These are phyloP conservation scores for Metschnikowia santaceciliae DNA, from an alignment of 805 yeast genomes.

Conservation along the genomic window DNA sequence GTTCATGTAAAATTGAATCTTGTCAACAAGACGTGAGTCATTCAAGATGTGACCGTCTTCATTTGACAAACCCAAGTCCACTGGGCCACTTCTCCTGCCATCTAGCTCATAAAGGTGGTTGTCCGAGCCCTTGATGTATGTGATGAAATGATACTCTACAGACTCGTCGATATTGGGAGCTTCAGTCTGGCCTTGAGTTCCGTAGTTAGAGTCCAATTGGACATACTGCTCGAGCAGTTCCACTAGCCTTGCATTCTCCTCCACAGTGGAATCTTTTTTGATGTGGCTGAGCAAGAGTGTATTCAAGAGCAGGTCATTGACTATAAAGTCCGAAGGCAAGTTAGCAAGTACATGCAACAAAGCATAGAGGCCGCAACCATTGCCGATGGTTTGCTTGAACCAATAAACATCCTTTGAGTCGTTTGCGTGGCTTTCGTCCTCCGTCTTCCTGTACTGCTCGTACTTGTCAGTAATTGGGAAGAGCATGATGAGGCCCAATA, in stretches of 20 bases:
- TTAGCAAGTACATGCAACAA: conserved; percentile 58
- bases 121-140: conserved; percentile 56
- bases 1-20: conserved; percentile 65
- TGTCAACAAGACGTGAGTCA: conserved; percentile 45
- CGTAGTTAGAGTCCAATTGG: conserved; percentile 41
- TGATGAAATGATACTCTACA: conserved; percentile 68
- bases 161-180: conserved; percentile 57
- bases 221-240: conserved; percentile 42
- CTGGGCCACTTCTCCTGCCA: conserved; percentile 80
- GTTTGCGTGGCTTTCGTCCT: conserved; percentile 35
- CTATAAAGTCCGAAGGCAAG: conserved; percentile 43
- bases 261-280: conserved; percentile 18
- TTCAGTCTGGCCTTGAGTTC: conserved; percentile 58
- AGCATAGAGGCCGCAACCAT: conserved; percentile 93
- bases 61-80: conserved; percentile 49
- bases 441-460: conserved; percentile 46
- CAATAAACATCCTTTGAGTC: conserved; percentile 47
- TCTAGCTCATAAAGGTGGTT: conserved; percentile 77
- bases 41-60: conserved; percentile 48
- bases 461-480: conserved; percentile 72
- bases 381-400: conserved; percentile 79
- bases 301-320: conserved; percentile 33
- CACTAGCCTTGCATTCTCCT: conserved; percentile 41
- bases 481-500: conserved; percentile 67
- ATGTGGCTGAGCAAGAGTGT: conserved; percentile 23